These are phyloP conservation scores for Macroventuria anomochaeta DNA, from an alignment of 2,329 filamentous ascomycete species.

Conservation along the genomic window DNA sequence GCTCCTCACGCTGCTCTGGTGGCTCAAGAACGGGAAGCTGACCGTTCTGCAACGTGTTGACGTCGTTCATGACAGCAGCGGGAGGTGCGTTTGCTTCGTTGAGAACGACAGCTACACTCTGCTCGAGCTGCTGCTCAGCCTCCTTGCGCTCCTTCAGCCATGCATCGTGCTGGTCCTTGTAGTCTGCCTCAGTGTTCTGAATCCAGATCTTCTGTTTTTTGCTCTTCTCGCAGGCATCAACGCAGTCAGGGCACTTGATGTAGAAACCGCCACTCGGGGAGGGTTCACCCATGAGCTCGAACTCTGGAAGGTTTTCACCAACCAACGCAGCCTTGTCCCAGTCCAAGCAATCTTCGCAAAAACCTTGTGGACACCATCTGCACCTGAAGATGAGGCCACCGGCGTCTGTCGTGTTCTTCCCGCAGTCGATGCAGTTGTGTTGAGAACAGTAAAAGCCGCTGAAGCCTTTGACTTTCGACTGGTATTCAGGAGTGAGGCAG, in stretches of 20 bases:
- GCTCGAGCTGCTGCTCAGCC: conserved; percentile 23
- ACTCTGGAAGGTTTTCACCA: conserved; percentile 60
- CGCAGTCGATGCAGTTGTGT: conserved; percentile 62
- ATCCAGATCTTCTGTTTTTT: conserved; percentile 35
- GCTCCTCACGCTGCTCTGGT: not conserved
- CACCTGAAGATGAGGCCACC: conserved; percentile 61
- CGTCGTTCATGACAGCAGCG: not conserved
- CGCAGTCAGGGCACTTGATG: conserved; percentile 58
- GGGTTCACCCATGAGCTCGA: conserved; percentile 57
- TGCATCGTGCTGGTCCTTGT: conserved; percentile 31
- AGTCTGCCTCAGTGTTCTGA: conserved; percentile 27
- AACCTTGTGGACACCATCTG: conserved; percentile 62
- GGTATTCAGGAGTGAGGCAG: conserved; percentile 55
- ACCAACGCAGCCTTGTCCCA: conserved; percentile 59
- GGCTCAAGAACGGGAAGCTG: not conserved
- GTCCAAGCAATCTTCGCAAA: conserved; percentile 66
- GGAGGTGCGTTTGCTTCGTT: not conserved
- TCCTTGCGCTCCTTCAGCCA: conserved; percentile 31
- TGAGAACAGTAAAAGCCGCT: conserved; percentile 62
- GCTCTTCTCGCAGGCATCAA: conserved; percentile 22
- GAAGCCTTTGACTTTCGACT: conserved; percentile 52
- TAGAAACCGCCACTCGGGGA: conserved; percentile 57
- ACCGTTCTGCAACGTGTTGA: not conserved
- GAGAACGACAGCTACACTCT: conserved; percentile 9
- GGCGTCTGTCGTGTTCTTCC: conserved; percentile 58